Evolutionary conservation across 1,284 basidiomycete genomes (phyloP).

Genomic region (Anthracocystis walkeri): DNA sequence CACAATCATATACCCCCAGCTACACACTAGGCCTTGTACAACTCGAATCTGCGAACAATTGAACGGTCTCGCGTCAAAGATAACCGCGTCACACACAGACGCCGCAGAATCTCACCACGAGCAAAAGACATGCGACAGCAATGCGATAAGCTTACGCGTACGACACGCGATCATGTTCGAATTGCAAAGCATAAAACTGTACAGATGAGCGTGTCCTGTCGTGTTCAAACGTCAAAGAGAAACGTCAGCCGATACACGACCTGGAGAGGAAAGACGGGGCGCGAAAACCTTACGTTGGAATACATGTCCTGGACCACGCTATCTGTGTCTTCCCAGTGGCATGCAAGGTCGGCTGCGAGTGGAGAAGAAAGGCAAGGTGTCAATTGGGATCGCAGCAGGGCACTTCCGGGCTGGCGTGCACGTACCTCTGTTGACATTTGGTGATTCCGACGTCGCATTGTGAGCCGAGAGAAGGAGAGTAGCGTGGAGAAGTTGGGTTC

Average conservation of each 20-base stretch:
- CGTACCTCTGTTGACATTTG: conserved; percentile 10
- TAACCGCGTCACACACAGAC: no score
- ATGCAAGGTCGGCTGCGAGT: conserved; percentile 52
- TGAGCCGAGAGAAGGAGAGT: not conserved
- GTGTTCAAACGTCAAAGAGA: not conserved
- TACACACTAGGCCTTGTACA: not conserved
- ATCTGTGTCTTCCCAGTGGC: conserved; percentile 61
- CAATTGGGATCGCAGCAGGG: not conserved
- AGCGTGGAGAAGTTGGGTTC: not conserved
- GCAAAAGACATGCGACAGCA: no score
- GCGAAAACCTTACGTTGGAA: conserved; percentile 44
- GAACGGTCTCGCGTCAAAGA: no score
- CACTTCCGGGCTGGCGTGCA: not conserved
- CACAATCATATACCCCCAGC: not conserved
- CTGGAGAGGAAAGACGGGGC: not conserved
- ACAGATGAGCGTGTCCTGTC: conserved; percentile 54
- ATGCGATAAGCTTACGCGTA: not conserved
- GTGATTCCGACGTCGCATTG: not conserved
- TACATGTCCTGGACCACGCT: conserved; percentile 56
- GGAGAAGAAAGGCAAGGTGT: not conserved
- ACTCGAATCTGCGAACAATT: not conserved
- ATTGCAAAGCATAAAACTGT: conserved; percentile 55
- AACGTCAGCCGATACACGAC: not conserved
- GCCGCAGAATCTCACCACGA: no score
- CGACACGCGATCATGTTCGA: conserved; percentile 26